Conservation (phyloP, 345 rosid genomes). For the Diplotaxis tenuifolia region DNA sequence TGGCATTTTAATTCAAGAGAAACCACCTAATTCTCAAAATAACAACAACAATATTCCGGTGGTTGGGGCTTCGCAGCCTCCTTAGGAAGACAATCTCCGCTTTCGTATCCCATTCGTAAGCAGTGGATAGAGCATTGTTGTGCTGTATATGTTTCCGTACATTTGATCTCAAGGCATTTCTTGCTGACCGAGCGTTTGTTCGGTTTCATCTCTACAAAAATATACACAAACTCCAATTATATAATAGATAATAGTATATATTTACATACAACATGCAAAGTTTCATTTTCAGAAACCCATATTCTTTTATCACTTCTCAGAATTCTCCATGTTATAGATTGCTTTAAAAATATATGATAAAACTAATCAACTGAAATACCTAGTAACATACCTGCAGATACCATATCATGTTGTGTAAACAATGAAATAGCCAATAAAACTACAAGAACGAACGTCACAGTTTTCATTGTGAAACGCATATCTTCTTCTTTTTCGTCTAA, state of each 20-base stretch:
- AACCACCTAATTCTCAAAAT: neutral
- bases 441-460: neutral
- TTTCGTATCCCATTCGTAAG: neutral
- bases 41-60: neutral
- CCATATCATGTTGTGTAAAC: neutral
- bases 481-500: neutral
- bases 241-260: neutral
- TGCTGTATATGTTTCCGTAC: neutral
- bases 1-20: no score
- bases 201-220: neutral
- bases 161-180: neutral
- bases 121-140: neutral
- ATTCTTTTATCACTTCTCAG: neutral
- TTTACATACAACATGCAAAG: neutral
- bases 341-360: neutral
- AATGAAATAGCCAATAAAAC: neutral
- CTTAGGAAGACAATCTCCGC: neutral
- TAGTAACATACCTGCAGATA: neutral
- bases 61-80: neutral
- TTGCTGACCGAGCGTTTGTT: neutral
- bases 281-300: neutral
- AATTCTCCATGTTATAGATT: neutral
- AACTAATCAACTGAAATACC: neutral
- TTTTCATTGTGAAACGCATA: neutral
- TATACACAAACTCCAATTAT: neutral